A percentile compares a stretch with the other conserved stretches of the same genome.
Evolutionary conservation across 169 alveolate genomes (phyloP).

Genomic region (Ophryocystis elektroscirrha): DNA sequence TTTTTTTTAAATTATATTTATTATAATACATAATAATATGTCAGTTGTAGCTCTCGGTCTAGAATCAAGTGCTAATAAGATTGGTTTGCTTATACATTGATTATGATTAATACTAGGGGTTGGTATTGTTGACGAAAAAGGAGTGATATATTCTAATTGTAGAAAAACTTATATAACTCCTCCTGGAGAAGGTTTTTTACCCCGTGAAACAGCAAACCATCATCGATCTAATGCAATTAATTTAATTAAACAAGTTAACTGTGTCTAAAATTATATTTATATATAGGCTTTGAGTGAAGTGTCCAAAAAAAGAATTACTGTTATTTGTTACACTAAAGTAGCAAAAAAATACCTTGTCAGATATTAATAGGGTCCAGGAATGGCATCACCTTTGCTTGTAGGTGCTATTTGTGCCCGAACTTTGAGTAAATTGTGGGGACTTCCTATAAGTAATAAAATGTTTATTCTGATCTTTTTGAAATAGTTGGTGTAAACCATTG

Average conservation of each 20-base stretch:
- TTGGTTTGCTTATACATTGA: too few species aligned
- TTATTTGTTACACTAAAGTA: too few species aligned
- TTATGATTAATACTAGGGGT: too few species aligned
- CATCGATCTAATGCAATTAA: conserved; percentile 67
- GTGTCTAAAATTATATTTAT: conserved; percentile 50
- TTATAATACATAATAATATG: too few species aligned
- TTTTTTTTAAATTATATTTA: too few species aligned
- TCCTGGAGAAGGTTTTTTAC: conserved; percentile 92
- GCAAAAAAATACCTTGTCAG: too few species aligned
- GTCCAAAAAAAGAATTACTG: too few species aligned
- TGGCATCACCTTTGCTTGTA: conserved; percentile 86
- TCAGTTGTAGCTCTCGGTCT: conserved; percentile 68
- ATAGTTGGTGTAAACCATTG: conserved; percentile 94
- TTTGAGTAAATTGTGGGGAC: conserved; percentile 59
- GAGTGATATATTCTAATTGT: conserved; percentile 76
- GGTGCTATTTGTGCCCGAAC: conserved; percentile 87
- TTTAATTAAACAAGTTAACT: conserved; percentile 50
- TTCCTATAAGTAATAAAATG: too few species aligned
- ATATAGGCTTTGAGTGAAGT: conserved; percentile 60
- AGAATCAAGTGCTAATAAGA: conserved; percentile 93
- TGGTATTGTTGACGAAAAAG: conserved; percentile 71
- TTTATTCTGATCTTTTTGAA: too few species aligned
- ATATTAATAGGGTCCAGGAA: conserved; percentile 99
- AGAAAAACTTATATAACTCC: conserved; percentile 84
- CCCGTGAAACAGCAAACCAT: conserved; percentile 84